Evolutionary conservation across 257 asterid genomes (phyloP).

Genomic region (Solanum bukasovii): DNA sequence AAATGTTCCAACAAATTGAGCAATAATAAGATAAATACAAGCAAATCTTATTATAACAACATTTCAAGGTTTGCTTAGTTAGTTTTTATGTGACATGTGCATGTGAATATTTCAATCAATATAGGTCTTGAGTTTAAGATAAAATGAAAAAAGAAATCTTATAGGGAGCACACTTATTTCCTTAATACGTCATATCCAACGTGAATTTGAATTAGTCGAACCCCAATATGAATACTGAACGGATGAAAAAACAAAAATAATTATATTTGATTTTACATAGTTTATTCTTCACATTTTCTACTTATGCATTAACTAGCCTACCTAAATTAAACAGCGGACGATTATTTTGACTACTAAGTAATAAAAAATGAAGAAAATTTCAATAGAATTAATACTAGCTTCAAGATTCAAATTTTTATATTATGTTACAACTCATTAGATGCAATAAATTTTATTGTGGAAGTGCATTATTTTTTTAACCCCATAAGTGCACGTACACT

Average conservation of each 20-base stretch:
- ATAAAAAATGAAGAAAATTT: background rate
- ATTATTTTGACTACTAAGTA: background rate
- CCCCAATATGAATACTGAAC: accelerated
- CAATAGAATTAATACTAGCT: background rate
- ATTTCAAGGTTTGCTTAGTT: background rate
- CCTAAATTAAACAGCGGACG: background rate
- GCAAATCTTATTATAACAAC: no score
- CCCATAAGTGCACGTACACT: background rate
- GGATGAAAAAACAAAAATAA: background rate
- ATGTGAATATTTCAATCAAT: background rate
- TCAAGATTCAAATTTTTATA: background rate
- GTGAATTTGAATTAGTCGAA: background rate
- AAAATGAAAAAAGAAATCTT: background rate
- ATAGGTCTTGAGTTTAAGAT: background rate
- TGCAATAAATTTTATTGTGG: background rate
- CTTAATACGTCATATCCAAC: background rate
- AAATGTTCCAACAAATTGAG: no score
- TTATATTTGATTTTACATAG: background rate
- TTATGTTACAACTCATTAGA: background rate
- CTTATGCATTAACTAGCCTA: background rate
- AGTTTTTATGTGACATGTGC: background rate
- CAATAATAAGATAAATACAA: no score
- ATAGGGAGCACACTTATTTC: background rate
- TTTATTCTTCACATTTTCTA: background rate
- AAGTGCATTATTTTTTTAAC: background rate